Evolutionary conservation across 164 flowering plant genomes (phyloP).

Genomic region (Buxus sempervirens): DNA sequence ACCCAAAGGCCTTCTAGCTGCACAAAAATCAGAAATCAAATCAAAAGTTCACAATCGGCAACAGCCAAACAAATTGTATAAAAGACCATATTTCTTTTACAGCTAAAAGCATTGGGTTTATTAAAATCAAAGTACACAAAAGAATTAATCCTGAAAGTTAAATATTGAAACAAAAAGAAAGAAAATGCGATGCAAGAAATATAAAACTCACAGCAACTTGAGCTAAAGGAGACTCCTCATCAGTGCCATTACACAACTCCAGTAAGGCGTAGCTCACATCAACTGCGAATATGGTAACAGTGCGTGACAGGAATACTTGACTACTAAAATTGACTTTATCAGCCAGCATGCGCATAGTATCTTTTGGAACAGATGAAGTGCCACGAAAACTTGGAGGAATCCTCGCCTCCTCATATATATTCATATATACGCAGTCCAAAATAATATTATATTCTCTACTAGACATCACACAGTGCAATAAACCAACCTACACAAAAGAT

Average conservation of each 20-base stretch:
- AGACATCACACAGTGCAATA: constrained; percentile 76
- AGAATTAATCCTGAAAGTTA: neutral
- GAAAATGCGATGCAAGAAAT: neutral
- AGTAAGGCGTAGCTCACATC: constrained; percentile 72
- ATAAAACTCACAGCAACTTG: constrained; percentile 68
- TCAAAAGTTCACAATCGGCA: neutral
- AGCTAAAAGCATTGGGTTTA: too few species aligned
- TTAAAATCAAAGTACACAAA: neutral
- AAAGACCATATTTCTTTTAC: too few species aligned
- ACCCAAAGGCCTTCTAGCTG: constrained; percentile 99
- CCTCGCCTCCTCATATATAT: constrained; percentile 70
- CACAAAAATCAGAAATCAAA: constrained; percentile 18
- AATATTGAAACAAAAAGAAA: constrained; percentile 3
- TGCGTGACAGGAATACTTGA: constrained; percentile 73
- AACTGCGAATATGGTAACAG: constrained; percentile 70
- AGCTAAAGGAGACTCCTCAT: constrained; percentile 83
- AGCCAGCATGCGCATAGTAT: constrained; percentile 70
- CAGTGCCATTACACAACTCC: constrained; percentile 72
- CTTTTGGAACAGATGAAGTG: constrained; percentile 50
- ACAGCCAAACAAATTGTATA: neutral
- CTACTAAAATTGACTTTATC: constrained; percentile 89
- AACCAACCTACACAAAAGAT: constrained; percentile 65
- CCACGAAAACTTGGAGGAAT: constrained; percentile 92
- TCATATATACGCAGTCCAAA: constrained; percentile 67
- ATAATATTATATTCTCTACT: constrained; percentile 82